Percentiles rank a stretch among this genome's conserved stretches.
phyloP scores from a whole-genome alignment of 257 asterid species.

The Solanum clarkiae region DNA sequence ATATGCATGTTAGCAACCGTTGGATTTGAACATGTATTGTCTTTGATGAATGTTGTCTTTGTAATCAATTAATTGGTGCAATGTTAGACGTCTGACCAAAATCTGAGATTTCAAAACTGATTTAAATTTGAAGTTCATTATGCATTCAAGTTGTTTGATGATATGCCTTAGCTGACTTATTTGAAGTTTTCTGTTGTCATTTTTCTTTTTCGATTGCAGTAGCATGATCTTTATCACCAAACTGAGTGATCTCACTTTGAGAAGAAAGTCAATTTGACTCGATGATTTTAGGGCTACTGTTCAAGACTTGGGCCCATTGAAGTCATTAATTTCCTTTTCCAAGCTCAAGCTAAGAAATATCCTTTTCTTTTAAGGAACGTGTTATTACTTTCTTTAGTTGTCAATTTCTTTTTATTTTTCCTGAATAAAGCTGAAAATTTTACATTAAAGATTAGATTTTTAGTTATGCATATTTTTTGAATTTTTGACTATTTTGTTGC shows the following conservation, averaged over 20 bases:
- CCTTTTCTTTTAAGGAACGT: slow-evolving; percentile 41
- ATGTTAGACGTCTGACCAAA: too few relatives aligned
- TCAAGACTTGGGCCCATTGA: slow-evolving; percentile 26
- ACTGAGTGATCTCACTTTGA: background rate
- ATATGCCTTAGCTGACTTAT: background rate
- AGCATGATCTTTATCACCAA: background rate
- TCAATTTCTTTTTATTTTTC: background rate
- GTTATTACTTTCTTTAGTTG: background rate
- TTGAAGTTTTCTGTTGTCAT: background rate
- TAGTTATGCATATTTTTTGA: background rate
- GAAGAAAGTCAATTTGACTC: background rate
- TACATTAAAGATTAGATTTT: background rate
- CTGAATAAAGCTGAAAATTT: background rate
- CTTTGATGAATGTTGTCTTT: too few relatives aligned
- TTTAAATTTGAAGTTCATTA: too few relatives aligned
- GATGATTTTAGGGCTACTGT: background rate
- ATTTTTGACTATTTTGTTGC: background rate
- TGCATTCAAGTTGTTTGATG: background rate
- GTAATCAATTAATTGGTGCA: too few relatives aligned
- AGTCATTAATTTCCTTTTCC: slow-evolving; percentile 32
- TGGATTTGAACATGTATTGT: background rate
- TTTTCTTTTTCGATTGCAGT: background rate
- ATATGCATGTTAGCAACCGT: background rate
- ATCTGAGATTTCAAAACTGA: too few relatives aligned
- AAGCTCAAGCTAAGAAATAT: slow-evolving; percentile 61